phyloP scores from a whole-genome alignment of 768 basidiomycete species.

The Leccinum barrowsii region DNA sequence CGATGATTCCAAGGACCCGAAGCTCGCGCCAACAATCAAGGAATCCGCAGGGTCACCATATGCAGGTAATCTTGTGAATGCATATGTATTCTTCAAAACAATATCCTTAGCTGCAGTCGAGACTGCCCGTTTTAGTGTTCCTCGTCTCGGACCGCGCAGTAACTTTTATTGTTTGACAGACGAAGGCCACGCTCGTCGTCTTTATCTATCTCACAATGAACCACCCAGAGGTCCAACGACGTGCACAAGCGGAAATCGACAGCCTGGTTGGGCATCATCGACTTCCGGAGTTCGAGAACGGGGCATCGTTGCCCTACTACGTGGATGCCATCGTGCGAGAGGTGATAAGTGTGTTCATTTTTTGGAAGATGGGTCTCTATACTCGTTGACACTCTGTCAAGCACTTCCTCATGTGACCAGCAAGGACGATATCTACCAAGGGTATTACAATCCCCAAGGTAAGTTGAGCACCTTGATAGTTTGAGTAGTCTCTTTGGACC shows the following conservation, averaged over 20 bases:
- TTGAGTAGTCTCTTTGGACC: not conserved
- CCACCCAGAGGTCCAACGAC: not conserved
- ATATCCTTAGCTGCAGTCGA: not conserved
- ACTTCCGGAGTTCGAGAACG: not conserved
- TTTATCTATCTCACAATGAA: not conserved
- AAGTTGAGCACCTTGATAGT: not conserved
- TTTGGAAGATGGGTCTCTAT: not conserved
- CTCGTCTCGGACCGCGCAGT: not conserved
- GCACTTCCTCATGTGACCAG: not conserved
- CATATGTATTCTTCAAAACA: not conserved
- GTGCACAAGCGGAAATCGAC: not conserved
- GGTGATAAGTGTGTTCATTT: not conserved
- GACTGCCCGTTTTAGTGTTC: not conserved
- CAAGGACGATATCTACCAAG: not conserved
- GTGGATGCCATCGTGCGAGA: not conserved
- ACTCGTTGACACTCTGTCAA: not conserved
- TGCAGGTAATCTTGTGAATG: conserved; percentile 8
- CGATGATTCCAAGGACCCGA: not conserved
- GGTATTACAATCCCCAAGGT: not conserved
- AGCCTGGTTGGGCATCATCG: not conserved
- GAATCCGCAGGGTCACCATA: conserved; percentile 10
- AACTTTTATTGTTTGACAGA: not conserved
- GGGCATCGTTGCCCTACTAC: not conserved
- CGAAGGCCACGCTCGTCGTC: not conserved
- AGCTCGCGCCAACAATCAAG: not conserved